Evolutionary conservation across 2,329 filamentous ascomycete genomes (phyloP).

Genomic region (Fonsecaea monophora): DNA sequence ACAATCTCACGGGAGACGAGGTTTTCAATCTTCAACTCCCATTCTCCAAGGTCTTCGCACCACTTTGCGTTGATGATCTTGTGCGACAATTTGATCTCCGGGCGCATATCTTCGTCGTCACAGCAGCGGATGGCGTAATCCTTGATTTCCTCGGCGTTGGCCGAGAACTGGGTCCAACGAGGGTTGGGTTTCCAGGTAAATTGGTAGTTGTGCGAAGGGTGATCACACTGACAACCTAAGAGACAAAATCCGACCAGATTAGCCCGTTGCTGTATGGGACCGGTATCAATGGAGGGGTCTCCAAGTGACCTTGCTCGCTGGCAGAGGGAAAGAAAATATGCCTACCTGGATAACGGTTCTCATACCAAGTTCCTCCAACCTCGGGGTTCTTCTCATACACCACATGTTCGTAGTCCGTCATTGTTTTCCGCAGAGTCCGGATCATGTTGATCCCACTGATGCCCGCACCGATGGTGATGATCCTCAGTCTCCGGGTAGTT

Average conservation of each 20-base stretch:
- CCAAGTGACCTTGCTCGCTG: slow-evolving; percentile 42
- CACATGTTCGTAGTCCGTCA: too few species aligned
- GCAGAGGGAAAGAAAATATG: too few species aligned
- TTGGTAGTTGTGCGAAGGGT: slow-evolving; percentile 50
- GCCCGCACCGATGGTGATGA: slow-evolving; percentile 32
- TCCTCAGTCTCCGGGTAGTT: slow-evolving; percentile 12
- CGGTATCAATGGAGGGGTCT: too few species aligned
- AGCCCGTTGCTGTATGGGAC: too few species aligned
- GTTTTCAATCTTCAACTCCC: neutral
- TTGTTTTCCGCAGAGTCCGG: neutral
- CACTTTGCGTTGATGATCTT: neutral
- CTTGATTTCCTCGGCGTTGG: too few species aligned
- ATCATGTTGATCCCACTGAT: slow-evolving; percentile 27
- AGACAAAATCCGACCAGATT: too few species aligned
- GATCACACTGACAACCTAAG: slow-evolving; percentile 25
- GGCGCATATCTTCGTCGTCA: too few species aligned
- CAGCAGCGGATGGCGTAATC: too few species aligned
- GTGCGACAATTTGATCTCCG: neutral
- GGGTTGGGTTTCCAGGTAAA: slow-evolving; percentile 51
- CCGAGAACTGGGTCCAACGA: slow-evolving; percentile 46
- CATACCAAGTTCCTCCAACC: too few species aligned
- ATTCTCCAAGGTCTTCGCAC: neutral
- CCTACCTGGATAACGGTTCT: too few species aligned
- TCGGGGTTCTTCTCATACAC: too few species aligned
- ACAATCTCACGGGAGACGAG: neutral